Evolutionary conservation across 768 basidiomycete species (phyloP).

Genomic region (Mrakia gelida): DNA sequence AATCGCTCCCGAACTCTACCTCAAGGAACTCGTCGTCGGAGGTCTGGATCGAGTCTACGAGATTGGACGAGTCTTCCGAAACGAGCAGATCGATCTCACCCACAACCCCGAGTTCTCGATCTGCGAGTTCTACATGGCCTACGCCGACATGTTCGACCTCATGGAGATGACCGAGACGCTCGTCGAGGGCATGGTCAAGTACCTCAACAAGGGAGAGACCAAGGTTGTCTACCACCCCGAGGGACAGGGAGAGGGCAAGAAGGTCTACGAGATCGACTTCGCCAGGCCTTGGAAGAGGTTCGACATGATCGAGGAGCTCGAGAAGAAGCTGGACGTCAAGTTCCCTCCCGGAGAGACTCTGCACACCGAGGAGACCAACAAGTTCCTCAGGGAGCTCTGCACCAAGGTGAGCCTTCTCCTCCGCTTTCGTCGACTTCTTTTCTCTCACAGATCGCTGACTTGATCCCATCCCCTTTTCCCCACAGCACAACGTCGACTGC

Average conservation of each 20-base stretch:
- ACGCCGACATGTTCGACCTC: slow-evolving; percentile 96
- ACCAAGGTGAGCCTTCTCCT: slow-evolving; percentile 58
- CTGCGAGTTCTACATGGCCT: slow-evolving; percentile 99
- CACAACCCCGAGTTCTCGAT: slow-evolving; percentile 99
- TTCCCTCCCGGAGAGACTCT: slow-evolving; percentile 91
- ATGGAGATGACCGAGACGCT: slow-evolving; percentile 95
- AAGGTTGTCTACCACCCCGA: slow-evolving; percentile 85
- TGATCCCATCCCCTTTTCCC: not conserved
- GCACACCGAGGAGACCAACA: slow-evolving; percentile 80
- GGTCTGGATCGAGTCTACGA: slow-evolving; percentile 97
- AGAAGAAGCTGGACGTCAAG: slow-evolving; percentile 83
- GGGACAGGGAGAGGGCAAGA: slow-evolving; percentile 66
- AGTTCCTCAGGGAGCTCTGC: slow-evolving; percentile 78
- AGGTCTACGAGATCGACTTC: slow-evolving; percentile 75
- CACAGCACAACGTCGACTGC: slow-evolving; percentile 90
- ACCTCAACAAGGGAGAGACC: slow-evolving; percentile 72
- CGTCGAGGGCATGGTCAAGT: slow-evolving; percentile 85
- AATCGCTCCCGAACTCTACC: slow-evolving; percentile 93
- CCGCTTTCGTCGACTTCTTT: not conserved
- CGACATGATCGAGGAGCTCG: slow-evolving; percentile 94
- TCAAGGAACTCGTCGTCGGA: slow-evolving; percentile 95
- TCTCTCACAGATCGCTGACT: not conserved
- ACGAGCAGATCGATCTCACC: slow-evolving; percentile 97
- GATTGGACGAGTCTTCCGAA: slow-evolving; percentile 95
- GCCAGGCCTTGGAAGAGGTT: slow-evolving; percentile 94